Percentiles rank a stretch among this genome's conserved stretches.
Conservation (phyloP, 768 basidiomycete species). For the Neoboletus brunneissimus region DNA sequence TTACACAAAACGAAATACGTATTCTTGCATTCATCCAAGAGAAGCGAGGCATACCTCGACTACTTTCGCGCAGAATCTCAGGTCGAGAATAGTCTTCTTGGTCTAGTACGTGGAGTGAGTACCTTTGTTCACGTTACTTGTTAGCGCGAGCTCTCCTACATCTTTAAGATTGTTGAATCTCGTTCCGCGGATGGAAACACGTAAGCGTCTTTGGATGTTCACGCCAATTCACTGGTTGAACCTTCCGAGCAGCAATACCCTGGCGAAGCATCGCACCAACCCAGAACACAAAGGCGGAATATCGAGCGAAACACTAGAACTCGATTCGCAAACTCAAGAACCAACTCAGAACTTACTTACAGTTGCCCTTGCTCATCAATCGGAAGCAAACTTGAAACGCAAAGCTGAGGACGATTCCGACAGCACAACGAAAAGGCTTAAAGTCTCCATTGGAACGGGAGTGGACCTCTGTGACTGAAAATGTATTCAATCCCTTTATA, state of each 20-base stretch:
- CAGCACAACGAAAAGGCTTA: slow-evolving; percentile 52
- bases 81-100: slow-evolving; percentile 59
- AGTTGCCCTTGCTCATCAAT: slow-evolving; percentile 11
- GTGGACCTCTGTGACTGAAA: slow-evolving; percentile 73
- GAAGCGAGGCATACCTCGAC: slow-evolving; percentile 51
- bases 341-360: slow-evolving; percentile 33
- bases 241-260: slow-evolving; percentile 1
- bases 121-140: neutral
- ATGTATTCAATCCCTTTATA: neutral
- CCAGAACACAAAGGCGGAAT: neutral
- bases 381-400: slow-evolving; percentile 34
- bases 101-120: slow-evolving; percentile 56
- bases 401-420: slow-evolving; percentile 22
- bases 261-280: neutral
- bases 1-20: slow-evolving; percentile 55
- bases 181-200: slow-evolving; percentile 9
- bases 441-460: slow-evolving; percentile 65
- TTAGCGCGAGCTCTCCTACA: slow-evolving; percentile 1
- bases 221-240: neutral
- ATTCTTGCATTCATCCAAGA: slow-evolving; percentile 50
- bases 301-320: slow-evolving; percentile 4
- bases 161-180: slow-evolving; percentile 9
- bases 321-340: slow-evolving; percentile 41
- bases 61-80: slow-evolving; percentile 66
- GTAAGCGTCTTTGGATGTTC: slow-evolving; percentile 9